Evolutionary conservation across 164 flowering plant genomes (phyloP), one percentile per base, ranked within the genome.

Genomic region (Stephania japonica): DNA sequence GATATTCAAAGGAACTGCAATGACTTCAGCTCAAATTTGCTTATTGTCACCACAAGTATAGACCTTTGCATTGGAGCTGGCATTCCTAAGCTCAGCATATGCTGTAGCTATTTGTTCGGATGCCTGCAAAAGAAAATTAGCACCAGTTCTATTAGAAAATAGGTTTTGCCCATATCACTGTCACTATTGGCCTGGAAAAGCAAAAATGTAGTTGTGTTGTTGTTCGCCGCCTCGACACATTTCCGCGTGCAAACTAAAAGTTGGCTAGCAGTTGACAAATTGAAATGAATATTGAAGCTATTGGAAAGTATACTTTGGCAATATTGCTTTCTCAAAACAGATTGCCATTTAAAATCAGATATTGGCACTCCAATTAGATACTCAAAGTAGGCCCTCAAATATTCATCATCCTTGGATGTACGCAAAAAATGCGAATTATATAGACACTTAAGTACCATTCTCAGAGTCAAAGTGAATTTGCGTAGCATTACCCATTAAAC

Each of bases 1-100:
- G 21, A 12, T 12, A 69, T 70, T 12, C 16, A 1, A 59, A 59
- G 64, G 32, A 41, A 25, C 63, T n/a, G 0, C 4, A 63, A 49
- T 19, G 42, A 64, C 21, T 26, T 65, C 25, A 71, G 32, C 64
- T 59, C 63, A 43, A 25, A 25, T 69, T 1, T 24, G 23, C 24
- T 19, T 32, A 6, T n/a, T 64, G 42, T 19, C 43, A 7, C 21
- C 32, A 41, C 67, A 13, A 67, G 76, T 43, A 71, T 84, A 25
- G 42, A 90, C 99, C 98, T 87, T 90, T 76, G 85, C 80, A 81
- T 81, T 86, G 71, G 97, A 81, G 81, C 86, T 80, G 18, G 90
- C 82, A 85, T 85, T 93, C 76, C 99, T 84, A 65, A 96, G 97
- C 81, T 96, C 98, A 32, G 99, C 99, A 85, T 96, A 93, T 42